Conservation (phyloP, 176 grass and related monocot genomes). For the Oryza punctata region DNA sequence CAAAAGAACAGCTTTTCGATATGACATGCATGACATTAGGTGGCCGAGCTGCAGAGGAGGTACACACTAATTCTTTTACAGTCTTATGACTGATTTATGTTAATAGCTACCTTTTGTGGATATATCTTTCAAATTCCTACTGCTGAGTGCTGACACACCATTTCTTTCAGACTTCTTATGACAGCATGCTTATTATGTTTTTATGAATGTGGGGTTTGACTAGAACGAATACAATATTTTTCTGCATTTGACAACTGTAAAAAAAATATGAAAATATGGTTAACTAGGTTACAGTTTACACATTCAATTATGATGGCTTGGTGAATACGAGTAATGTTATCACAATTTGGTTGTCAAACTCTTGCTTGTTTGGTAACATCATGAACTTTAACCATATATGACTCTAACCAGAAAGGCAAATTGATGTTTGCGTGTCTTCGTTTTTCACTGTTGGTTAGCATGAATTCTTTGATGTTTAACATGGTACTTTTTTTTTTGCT, state of each 20-base stretch:
- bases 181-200: background rate
- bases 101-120: constrained; percentile 14
- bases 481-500: background rate
- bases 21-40: constrained; percentile 99
- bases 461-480: background rate
- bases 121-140: background rate
- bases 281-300: constrained; percentile 9
- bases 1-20: constrained; percentile 97
- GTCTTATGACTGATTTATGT: constrained; percentile 3
- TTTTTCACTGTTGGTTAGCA: background rate
- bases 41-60: constrained; percentile 94
- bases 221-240: background rate
- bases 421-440: background rate
- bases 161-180: background rate
- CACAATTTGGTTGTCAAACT: background rate
- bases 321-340: constrained; percentile 13
- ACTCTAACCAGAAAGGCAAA: constrained; percentile 23
- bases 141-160: background rate
- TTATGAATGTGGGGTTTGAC: constrained; percentile 4
- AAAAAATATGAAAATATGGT: background rate
- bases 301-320: background rate
- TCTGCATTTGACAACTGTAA: constrained; percentile 16
- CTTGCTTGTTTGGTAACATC: constrained; percentile 1
- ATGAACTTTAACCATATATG: background rate
- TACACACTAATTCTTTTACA: constrained; percentile 1